A percentile compares a stretch with the other conserved stretches of the same genome.
Evolutionary conservation across 2,329 filamentous ascomycete genomes (phyloP).

Genomic region (Phoma sp.): DNA sequence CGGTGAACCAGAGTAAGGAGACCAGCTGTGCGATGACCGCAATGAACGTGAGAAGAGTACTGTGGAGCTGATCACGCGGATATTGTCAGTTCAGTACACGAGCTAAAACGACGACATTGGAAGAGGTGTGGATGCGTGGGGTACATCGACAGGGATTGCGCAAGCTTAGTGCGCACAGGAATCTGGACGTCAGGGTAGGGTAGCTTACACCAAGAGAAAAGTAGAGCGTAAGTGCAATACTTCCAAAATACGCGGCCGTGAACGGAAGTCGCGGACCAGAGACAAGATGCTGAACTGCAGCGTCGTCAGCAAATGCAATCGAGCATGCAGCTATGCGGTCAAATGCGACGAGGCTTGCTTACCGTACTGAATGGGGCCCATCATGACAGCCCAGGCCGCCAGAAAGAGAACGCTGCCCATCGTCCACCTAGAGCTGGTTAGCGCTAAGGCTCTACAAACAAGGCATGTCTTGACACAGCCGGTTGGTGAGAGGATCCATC

Average conservation of each 20-base stretch:
- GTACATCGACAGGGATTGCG: slow-evolving; percentile 29
- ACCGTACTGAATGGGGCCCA: slow-evolving; percentile 83
- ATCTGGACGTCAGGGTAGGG: slow-evolving; percentile 18
- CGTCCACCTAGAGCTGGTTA: slow-evolving; percentile 76
- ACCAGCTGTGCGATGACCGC: slow-evolving; percentile 83
- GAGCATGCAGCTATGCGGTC: slow-evolving; percentile 15
- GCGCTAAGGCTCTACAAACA: slow-evolving; percentile 36
- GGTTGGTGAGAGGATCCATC: slow-evolving; percentile 37
- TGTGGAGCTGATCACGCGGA: slow-evolving; percentile 65
- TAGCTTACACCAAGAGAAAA: slow-evolving; percentile 87
- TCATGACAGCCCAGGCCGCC: slow-evolving; percentile 89
- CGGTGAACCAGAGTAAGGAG: slow-evolving; percentile 87
- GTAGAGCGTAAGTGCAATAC: slow-evolving; percentile 86
- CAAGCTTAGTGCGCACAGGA: slow-evolving; percentile 28
- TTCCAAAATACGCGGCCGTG: slow-evolving; percentile 92
- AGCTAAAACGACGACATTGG: slow-evolving; percentile 32
- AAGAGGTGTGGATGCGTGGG: slow-evolving; percentile 37
- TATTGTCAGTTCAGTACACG: slow-evolving; percentile 41
- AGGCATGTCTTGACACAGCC: slow-evolving; percentile 36
- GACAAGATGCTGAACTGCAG: slow-evolving; percentile 73
- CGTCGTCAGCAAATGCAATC: slow-evolving; percentile 23
- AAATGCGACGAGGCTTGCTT: slow-evolving; percentile 37
- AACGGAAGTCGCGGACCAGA: slow-evolving; percentile 88
- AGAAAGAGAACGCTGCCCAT: slow-evolving; percentile 90
- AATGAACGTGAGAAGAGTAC: slow-evolving; percentile 81